phyloP scores from a whole-genome alignment of 2,329 filamentous ascomycete species.

The Diplodia intermedia region DNA sequence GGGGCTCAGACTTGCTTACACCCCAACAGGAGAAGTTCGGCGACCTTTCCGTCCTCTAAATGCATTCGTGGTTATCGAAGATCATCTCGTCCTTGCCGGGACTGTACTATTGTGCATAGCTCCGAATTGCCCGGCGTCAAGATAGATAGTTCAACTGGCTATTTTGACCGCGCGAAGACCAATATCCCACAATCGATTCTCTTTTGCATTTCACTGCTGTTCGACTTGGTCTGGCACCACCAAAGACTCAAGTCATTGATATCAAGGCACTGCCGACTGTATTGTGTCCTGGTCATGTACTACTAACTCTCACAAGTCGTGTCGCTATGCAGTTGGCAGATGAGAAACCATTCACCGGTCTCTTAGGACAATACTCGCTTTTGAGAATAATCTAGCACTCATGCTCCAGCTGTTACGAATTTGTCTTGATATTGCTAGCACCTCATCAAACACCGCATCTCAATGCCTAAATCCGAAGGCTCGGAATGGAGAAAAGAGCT shows the following conservation, averaged over 20 bases:
- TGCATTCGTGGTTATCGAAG: slow-evolving; percentile 26
- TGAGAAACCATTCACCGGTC: not conserved
- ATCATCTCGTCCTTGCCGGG: slow-evolving; percentile 30
- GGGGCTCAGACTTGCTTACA: slow-evolving; percentile 54
- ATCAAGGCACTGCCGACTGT: not conserved
- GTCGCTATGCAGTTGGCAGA: not conserved
- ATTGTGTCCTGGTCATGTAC: not conserved
- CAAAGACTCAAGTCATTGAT: not conserved
- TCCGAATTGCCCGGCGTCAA: slow-evolving; percentile 29
- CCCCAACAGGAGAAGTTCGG: slow-evolving; percentile 90
- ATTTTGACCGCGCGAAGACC: slow-evolving; percentile 31
- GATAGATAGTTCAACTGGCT: slow-evolving; percentile 33
- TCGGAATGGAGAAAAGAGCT: not conserved
- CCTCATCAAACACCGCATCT: not conserved
- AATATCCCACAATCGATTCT: slow-evolving; percentile 30
- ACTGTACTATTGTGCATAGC: slow-evolving; percentile 32
- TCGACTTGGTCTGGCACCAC: not conserved
- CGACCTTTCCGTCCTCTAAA: slow-evolving; percentile 93
- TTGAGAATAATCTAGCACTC: not conserved
- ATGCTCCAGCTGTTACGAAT: not conserved
- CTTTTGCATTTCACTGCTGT: not conserved
- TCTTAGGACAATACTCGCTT: not conserved
- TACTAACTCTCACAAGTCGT: not conserved
- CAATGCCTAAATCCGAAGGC: not conserved
- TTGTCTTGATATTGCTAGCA: not conserved